Evolutionary conservation across 176 grass and related monocot species (phyloP).

Genomic region (Eremochloa ophiuroides): DNA sequence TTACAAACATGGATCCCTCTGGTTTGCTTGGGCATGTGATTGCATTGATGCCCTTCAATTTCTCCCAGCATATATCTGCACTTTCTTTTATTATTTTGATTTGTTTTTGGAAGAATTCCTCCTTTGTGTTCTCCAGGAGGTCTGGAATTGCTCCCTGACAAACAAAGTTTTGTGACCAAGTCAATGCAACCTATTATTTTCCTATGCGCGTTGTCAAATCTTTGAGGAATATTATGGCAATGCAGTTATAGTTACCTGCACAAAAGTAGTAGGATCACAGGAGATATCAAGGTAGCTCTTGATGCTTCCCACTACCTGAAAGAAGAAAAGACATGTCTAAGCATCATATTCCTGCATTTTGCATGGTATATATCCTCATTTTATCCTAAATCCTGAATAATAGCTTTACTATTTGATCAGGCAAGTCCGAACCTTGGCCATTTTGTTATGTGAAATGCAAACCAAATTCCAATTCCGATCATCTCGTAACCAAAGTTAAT

Average conservation of each 20-base stretch:
- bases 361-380: neutral
- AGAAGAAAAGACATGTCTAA: neutral
- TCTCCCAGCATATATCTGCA: conserved; percentile 50
- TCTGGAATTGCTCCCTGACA: conserved; percentile 54
- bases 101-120: conserved; percentile 51
- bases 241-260: conserved; percentile 40
- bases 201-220: neutral
- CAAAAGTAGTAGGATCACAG: conserved; percentile 51
- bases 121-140: conserved; percentile 45
- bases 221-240: neutral
- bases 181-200: neutral
- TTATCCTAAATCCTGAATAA: neutral
- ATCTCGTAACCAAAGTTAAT: neutral
- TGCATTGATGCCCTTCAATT: conserved; percentile 48
- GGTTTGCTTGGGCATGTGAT: conserved; percentile 63
- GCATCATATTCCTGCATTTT: neutral
- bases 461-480: neutral
- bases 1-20: conserved; percentile 62
- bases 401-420: neutral
- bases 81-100: conserved; percentile 17
- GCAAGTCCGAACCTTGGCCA: neutral
- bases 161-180: neutral
- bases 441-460: neutral
- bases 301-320: conserved; percentile 50
- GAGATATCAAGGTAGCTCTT: conserved; percentile 70